Evolutionary conservation across 2,329 filamentous ascomycete species (phyloP).

Genomic region (Orbilia javanica): DNA sequence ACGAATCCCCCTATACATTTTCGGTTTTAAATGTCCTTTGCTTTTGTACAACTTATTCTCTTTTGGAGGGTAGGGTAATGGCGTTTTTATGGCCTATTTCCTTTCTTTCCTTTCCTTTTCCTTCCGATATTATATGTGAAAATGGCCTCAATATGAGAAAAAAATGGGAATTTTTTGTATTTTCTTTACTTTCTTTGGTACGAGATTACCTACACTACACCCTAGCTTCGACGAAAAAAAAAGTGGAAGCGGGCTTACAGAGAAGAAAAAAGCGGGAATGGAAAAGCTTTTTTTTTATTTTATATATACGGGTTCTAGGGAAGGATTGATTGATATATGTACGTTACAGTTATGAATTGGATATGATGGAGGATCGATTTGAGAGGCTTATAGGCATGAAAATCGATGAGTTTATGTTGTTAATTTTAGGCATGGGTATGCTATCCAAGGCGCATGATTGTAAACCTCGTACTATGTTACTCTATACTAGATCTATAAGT

Average conservation of each 20-base stretch:
- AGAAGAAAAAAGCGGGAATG: slow-evolving; percentile 21
- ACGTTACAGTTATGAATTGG: slow-evolving; percentile 39
- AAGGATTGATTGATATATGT: slow-evolving; percentile 22
- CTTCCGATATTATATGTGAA: not conserved
- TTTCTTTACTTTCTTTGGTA: slow-evolving; percentile 24
- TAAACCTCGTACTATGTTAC: no score
- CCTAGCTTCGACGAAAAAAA: not conserved
- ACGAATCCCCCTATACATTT: slow-evolving; percentile 33
- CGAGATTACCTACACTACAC: slow-evolving; percentile 20
- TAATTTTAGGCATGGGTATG: no score
- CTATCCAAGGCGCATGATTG: no score
- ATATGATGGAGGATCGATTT: slow-evolving; percentile 9
- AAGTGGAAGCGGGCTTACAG: slow-evolving; percentile 4
- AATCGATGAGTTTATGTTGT: slow-evolving; percentile 21
- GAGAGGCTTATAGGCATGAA: not conserved
- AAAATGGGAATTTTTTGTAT: slow-evolving; percentile 37
- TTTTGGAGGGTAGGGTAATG: slow-evolving; percentile 42
- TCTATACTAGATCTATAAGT: no score
- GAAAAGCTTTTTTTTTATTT: slow-evolving; percentile 42
- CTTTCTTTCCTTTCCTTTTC: slow-evolving; percentile 14
- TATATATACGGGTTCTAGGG: not conserved
- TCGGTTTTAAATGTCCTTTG: not conserved
- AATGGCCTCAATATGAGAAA: slow-evolving; percentile 26
- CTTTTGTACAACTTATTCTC: slow-evolving; percentile 45
- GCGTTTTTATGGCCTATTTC: slow-evolving; percentile 40